Evolutionary conservation across 2,329 filamentous ascomycete species (phyloP).

Genomic region (Trichoderma afroharzianum): DNA sequence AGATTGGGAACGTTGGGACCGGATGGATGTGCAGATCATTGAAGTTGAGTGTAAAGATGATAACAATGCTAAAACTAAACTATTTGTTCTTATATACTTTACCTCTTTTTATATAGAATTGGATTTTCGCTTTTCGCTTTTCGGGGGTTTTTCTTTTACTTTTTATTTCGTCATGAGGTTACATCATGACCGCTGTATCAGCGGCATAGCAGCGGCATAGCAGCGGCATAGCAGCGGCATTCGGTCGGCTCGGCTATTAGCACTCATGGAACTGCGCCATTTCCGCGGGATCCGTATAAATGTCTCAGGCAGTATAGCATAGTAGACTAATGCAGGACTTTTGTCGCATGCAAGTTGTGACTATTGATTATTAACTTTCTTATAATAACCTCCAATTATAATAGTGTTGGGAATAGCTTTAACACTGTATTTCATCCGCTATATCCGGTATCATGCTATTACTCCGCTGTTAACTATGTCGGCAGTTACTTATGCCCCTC

Average conservation of each 20-base stretch:
- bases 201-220: conserved; percentile 1
- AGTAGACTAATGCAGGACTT: too few species aligned
- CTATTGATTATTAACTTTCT: too few species aligned
- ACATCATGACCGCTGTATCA: background rate
- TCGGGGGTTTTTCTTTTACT: background rate
- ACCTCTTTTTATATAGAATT: background rate
- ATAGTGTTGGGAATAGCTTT: too few species aligned
- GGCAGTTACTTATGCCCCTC: too few species aligned
- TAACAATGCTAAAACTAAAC: background rate
- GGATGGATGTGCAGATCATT: background rate
- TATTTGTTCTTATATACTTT: background rate
- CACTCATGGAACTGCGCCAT: background rate
- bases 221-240: too few species aligned
- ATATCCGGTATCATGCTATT: too few species aligned
- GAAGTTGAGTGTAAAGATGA: background rate
- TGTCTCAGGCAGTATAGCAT: background rate
- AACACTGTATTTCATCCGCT: too few species aligned
- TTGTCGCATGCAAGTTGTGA: too few species aligned
- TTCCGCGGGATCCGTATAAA: conserved; percentile 1
- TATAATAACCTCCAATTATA: too few species aligned
- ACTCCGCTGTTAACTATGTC: too few species aligned
- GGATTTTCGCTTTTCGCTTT: background rate
- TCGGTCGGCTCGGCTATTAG: background rate
- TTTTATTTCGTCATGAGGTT: background rate
- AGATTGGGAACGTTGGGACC: background rate